Evolutionary conservation across 441 rosid species (phyloP).

Genomic region (Francoa sonchifolia): DNA sequence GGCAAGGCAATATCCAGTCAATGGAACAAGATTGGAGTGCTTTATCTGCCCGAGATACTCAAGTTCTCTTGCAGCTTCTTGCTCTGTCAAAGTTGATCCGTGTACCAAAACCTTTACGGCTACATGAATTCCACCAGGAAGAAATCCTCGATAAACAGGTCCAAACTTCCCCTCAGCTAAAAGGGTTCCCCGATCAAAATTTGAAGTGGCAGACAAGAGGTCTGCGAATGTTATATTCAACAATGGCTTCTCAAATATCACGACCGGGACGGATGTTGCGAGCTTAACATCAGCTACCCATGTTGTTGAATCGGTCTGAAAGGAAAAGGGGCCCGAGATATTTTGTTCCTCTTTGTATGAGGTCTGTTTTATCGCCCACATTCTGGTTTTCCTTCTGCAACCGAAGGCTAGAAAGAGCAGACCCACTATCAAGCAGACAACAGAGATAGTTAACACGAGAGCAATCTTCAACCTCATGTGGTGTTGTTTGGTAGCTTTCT

Average conservation of each 20-base stretch:
- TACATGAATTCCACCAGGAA: slow-evolving; percentile 90
- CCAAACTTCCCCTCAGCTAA: slow-evolving; percentile 90
- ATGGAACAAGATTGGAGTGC: slow-evolving; percentile 81
- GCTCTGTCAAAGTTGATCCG: slow-evolving; percentile 78
- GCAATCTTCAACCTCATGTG: slow-evolving; percentile 51
- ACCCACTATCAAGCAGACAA: slow-evolving; percentile 52
- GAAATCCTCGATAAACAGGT: slow-evolving; percentile 82
- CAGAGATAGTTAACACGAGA: slow-evolving; percentile 48
- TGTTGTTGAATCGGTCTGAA: slow-evolving; percentile 80
- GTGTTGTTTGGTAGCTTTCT: slow-evolving; percentile 25
- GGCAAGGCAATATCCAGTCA: slow-evolving; percentile 80
- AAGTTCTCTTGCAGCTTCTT: slow-evolving; percentile 81
- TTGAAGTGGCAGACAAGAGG: slow-evolving; percentile 78
- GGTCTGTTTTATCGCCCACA: slow-evolving; percentile 48
- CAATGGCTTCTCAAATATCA: slow-evolving; percentile 87
- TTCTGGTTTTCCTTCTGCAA: slow-evolving; percentile 39
- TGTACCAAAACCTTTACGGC: slow-evolving; percentile 87
- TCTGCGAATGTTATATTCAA: slow-evolving; percentile 73
- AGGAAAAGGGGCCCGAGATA: slow-evolving; percentile 75
- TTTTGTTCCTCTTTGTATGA: slow-evolving; percentile 60
- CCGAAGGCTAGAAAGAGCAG: slow-evolving; percentile 60
- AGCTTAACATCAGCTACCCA: slow-evolving; percentile 95
- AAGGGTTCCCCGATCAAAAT: slow-evolving; percentile 75
- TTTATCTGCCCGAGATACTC: slow-evolving; percentile 82
- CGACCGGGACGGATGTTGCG: slow-evolving; percentile 57